phyloP scores from a whole-genome alignment of 106 monocot species.

The Dendrobium officinale region DNA sequence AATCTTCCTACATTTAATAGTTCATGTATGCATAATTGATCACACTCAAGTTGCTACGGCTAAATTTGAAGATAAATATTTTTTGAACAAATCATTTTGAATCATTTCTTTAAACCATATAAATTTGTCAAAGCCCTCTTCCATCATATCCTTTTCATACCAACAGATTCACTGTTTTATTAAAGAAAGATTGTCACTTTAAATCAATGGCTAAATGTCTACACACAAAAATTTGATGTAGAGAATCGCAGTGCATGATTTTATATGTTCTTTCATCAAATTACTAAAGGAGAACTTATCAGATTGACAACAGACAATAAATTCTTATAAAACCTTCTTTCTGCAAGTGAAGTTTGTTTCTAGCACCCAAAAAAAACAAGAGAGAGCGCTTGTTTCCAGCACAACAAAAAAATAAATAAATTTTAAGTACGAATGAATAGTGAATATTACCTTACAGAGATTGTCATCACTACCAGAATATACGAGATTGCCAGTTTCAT shows the following conservation, averaged over 20 bases:
- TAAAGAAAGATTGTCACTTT: not conserved
- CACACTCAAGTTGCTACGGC: not conserved
- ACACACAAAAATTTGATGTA: not conserved
- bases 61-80: not conserved
- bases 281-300: not conserved
- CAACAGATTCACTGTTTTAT: not conserved
- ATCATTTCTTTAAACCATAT: not conserved
- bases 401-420: not conserved
- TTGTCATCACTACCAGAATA: slow-evolving; percentile 93
- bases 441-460: slow-evolving; percentile 70
- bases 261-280: not conserved
- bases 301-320: not conserved
- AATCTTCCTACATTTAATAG: not conserved
- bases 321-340: not conserved
- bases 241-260: not conserved
- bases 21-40: not conserved
- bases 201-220: not conserved
- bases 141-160: not conserved
- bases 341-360: not conserved
- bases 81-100: not conserved
- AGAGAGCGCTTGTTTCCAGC: not conserved
- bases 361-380: not conserved
- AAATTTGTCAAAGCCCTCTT: not conserved
- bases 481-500: slow-evolving; percentile 80
- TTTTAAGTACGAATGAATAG: not conserved